Conservation (phyloP, 768 basidiomycete genomes). For the Antrodiella citrinella region DNA sequence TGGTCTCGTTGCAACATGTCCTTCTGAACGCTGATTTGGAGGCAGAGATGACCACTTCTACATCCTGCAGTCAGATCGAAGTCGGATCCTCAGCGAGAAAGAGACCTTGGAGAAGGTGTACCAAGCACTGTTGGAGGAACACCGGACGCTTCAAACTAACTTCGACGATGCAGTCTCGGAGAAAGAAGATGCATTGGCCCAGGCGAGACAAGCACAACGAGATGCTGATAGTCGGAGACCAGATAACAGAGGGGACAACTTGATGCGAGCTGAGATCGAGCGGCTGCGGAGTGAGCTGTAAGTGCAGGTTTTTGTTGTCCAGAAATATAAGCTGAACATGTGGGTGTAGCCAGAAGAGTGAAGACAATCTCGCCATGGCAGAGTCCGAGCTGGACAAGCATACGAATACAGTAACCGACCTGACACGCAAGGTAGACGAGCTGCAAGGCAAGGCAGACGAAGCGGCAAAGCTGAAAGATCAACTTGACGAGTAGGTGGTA, state of each 20-base stretch:
- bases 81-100: slow-evolving; percentile 73
- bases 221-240: slow-evolving; percentile 54
- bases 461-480: slow-evolving; percentile 76
- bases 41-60: slow-evolving; percentile 90
- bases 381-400: slow-evolving; percentile 84
- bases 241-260: slow-evolving; percentile 63
- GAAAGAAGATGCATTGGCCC: slow-evolving; percentile 64
- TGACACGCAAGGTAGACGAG: slow-evolving; percentile 77
- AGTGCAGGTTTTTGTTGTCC: slow-evolving; percentile 26
- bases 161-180: slow-evolving; percentile 73
- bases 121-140: slow-evolving; percentile 66
- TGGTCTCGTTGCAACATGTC: slow-evolving; percentile 7
- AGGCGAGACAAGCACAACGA: slow-evolving; percentile 50
- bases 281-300: slow-evolving; percentile 77
- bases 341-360: slow-evolving; percentile 77
- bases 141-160: slow-evolving; percentile 63
- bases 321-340: slow-evolving; percentile 16
- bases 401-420: slow-evolving; percentile 53
- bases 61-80: slow-evolving; percentile 72
- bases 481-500: slow-evolving; percentile 80
- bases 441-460: slow-evolving; percentile 72
- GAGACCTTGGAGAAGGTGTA: slow-evolving; percentile 81
- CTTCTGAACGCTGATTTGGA: slow-evolving; percentile 5
- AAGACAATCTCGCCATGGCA: slow-evolving; percentile 78
- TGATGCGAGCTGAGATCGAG: slow-evolving; percentile 76